Evolutionary conservation across 148 eudicot genomes (phyloP).

Genomic region (Arbutus unedo): DNA sequence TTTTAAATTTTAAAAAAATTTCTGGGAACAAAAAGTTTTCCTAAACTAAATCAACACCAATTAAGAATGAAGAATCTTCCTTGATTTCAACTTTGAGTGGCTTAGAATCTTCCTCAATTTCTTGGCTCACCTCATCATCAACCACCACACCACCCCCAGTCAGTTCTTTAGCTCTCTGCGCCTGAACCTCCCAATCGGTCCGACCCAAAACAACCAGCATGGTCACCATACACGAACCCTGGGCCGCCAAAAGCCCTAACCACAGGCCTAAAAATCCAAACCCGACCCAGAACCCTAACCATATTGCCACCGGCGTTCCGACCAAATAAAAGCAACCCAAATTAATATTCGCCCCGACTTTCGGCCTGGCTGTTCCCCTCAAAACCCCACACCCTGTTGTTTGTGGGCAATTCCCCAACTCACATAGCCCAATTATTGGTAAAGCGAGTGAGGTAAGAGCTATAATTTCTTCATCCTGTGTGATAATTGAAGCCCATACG

Average conservation of each 20-base stretch:
- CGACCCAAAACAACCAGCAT: slow-evolving; percentile 21
- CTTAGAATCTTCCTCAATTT: slow-evolving; percentile 8
- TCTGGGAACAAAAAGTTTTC: too few relatives aligned
- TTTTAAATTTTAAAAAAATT: too few relatives aligned
- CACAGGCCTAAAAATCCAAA: slow-evolving; percentile 40
- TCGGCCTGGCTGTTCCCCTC: slow-evolving; percentile 24
- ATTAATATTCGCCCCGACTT: slow-evolving; percentile 21
- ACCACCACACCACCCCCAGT: slow-evolving; percentile 1
- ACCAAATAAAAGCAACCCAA: slow-evolving; percentile 24
- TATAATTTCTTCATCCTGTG: slow-evolving; percentile 16
- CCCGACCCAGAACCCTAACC: slow-evolving; percentile 37
- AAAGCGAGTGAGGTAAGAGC: slow-evolving; percentile 15
- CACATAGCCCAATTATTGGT: slow-evolving; percentile 24
- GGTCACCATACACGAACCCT: slow-evolving; percentile 17
- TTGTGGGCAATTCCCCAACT: slow-evolving; percentile 24
- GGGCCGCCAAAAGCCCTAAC: slow-evolving; percentile 34
- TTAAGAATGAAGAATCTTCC: slow-evolving; percentile 17
- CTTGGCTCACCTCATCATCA: neutral
- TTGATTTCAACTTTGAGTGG: slow-evolving; percentile 22
- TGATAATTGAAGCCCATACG: slow-evolving; percentile 11
- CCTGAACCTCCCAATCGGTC: slow-evolving; percentile 23
- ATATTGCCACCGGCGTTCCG: slow-evolving; percentile 24
- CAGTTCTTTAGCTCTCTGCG: slow-evolving; percentile 17
- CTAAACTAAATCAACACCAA: slow-evolving; percentile 8
- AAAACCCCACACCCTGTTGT: slow-evolving; percentile 25